These are phyloP conservation scores for Prunus mira DNA, from an alignment of 306 rosid species.

Conservation along the genomic window DNA sequence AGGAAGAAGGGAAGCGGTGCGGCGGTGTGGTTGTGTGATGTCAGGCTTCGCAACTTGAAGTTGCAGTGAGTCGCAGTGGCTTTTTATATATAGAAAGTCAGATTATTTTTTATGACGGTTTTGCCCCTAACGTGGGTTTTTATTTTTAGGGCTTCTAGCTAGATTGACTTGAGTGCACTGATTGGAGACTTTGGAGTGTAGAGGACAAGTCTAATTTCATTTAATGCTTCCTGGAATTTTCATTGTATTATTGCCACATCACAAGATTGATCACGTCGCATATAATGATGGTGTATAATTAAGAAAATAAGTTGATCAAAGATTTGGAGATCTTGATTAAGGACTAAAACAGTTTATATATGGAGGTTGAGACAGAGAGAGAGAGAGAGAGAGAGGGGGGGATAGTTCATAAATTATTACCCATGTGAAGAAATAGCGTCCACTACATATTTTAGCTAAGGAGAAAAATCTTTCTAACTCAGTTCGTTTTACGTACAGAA, in stretches of 20 bases:
- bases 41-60: not conserved
- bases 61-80: not conserved
- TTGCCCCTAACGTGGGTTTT: conserved; percentile 47
- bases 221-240: conserved; percentile 26
- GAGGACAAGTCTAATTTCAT: conserved; percentile 1
- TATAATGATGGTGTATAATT: not conserved
- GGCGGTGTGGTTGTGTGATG: not conserved
- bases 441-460: not conserved
- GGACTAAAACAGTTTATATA: not conserved
- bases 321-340: conserved; percentile 6
- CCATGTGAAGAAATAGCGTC: too few relatives aligned
- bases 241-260: conserved; percentile 14
- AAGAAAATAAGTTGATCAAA: not conserved
- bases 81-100: conserved; percentile 7
- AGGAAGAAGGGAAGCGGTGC: not conserved
- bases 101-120: conserved; percentile 30
- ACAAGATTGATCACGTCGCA: not conserved
- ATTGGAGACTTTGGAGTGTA: conserved; percentile 22
- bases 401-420: too few relatives aligned
- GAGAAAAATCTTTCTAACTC: not conserved
- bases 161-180: not conserved
- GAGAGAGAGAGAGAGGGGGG: too few relatives aligned
- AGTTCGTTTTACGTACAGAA: not conserved
- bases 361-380: too few relatives aligned
- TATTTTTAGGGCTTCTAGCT: not conserved